Evolutionary conservation across 345 rosid species (phyloP), one percentile per base, ranked within the genome.

Genomic region (Cardamine resedifolia): DNA sequence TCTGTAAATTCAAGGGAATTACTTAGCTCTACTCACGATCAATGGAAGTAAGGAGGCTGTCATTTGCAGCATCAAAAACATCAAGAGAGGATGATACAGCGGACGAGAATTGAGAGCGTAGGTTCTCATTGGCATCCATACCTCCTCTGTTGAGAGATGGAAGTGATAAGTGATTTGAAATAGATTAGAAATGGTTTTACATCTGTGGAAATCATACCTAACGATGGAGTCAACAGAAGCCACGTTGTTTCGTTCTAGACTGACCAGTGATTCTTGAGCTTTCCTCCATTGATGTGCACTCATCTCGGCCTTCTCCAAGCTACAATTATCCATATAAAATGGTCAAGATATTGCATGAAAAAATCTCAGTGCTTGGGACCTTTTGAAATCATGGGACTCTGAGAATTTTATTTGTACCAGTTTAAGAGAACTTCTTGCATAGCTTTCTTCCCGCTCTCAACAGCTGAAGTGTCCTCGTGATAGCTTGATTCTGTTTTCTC

Each of bases 181-280:
- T 14, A 38, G 28, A 53, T 61, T 26, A 68, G 5, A 69, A 63
- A 20, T 5, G 11, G 8, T 49, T 52, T 49, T 58, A 60, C 34
- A 10, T 60, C 19, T 48, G 71, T 31, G 68, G 53, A 64, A n/a
- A 59, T 49, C 80, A 64, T 81, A 95, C 99, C 94, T 86, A 64
- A 88, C 87, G 68, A 96, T 87, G 27, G 97, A 88, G 75, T 87
- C 86, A 57, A 92, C 92, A 36, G 99, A 90, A 79, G 85, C 88
- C 56, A 96, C 96, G 36, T 88, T 92, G 76, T 83, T 75, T 72
- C 83, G 83, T 78, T 96, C 99, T 70, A 90, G 81, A 71, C 79
- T 74, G 64, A 90, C 83, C 82, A 96, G 77, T 71, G 97, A 92
- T 72, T 87, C 96, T 80, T 87, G 94, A 70, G 97, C 97, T 68